Evolutionary conservation across 768 basidiomycete species (phyloP).

Genomic region (Artomyces pyxidatus): DNA sequence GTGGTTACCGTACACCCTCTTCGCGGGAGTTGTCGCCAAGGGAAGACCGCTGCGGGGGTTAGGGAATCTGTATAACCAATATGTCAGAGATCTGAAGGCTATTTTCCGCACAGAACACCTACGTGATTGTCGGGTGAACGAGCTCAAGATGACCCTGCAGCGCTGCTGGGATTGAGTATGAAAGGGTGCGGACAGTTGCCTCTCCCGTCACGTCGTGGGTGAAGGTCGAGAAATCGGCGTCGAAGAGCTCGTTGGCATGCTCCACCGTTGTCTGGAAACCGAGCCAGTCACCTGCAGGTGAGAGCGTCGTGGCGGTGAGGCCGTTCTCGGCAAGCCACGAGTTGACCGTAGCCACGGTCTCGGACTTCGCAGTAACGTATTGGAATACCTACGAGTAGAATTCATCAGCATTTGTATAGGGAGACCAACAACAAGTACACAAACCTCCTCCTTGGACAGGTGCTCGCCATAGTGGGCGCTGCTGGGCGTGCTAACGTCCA

Average conservation of each 20-base stretch:
- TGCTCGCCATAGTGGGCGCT: conserved; percentile 30
- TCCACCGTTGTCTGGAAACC: conserved; percentile 18
- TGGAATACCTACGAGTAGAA: not conserved
- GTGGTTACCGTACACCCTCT: not conserved
- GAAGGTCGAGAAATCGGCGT: not conserved
- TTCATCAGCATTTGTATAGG: not conserved
- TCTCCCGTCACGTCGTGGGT: conserved; percentile 4
- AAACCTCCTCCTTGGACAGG: conserved; percentile 30
- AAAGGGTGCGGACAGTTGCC: conserved; percentile 9
- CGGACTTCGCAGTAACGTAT: conserved; percentile 16
- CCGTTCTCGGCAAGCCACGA: conserved; percentile 20
- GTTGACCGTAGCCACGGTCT: conserved; percentile 19
- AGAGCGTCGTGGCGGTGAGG: conserved; percentile 18
- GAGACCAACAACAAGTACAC: not conserved
- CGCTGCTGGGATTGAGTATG: conserved; percentile 3
- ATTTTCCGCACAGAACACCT: not conserved
- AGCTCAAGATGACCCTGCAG: conserved; percentile 13
- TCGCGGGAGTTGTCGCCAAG: not conserved
- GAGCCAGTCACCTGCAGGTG: conserved; percentile 24
- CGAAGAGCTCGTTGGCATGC: conserved; percentile 18
- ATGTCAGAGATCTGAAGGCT: not conserved
- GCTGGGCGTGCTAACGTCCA: conserved; percentile 30
- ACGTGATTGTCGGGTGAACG: conserved; percentile 16
- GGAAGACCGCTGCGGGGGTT: not conserved
- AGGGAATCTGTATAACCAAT: not conserved